phyloP scores from a whole-genome alignment of 257 asterid genomes.

The Solanum arcanum region DNA sequence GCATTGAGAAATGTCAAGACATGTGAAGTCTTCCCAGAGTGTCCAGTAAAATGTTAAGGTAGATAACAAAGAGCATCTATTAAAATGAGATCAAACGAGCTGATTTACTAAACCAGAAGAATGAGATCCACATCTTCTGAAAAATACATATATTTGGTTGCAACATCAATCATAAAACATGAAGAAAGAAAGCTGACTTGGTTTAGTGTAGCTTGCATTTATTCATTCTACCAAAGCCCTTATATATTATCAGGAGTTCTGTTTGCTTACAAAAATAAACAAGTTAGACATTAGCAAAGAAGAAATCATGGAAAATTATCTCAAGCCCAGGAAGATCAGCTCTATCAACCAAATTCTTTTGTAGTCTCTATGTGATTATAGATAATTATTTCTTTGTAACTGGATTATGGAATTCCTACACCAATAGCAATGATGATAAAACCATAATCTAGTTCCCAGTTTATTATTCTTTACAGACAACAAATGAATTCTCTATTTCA shows the following conservation, averaged over 20 bases:
- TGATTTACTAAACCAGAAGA: background rate
- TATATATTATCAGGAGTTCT: background rate
- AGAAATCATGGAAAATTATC: background rate
- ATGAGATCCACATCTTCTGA: background rate
- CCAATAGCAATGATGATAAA: background rate
- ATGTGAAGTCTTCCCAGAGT: conserved; percentile 87
- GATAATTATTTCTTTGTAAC: background rate
- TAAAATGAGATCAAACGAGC: background rate
- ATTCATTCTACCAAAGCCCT: background rate
- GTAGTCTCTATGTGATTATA: background rate
- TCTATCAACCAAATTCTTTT: background rate
- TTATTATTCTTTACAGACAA: background rate
- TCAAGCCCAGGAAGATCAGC: background rate
- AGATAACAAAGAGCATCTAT: conserved; percentile 3
- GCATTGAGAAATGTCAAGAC: conserved; percentile 92
- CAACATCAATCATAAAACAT: background rate
- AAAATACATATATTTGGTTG: background rate
- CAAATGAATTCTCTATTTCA: background rate
- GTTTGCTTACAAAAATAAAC: background rate
- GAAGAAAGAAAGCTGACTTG: background rate
- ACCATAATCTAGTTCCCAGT: background rate
- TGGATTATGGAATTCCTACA: background rate
- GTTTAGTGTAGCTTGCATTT: background rate
- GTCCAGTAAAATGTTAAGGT: conserved; percentile 44
- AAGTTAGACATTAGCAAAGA: background rate